Conservation (phyloP, 345 rosid genomes). For the Murraya paniculata region DNA sequence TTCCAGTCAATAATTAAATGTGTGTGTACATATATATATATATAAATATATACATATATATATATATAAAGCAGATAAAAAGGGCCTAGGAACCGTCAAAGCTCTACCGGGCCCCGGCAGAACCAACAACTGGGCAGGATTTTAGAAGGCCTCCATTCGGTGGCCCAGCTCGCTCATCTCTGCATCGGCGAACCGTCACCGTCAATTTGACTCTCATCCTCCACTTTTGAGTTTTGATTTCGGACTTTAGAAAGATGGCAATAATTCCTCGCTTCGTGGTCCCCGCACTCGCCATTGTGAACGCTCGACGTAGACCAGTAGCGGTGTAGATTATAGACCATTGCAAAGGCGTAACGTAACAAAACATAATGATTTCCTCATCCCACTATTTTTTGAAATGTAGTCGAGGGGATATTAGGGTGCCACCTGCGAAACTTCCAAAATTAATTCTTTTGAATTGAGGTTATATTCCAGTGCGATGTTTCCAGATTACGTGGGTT, state of each 20-base stretch:
- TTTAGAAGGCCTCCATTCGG: not conserved
- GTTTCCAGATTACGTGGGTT: not conserved
- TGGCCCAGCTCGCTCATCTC: not conserved
- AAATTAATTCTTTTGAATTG: not conserved
- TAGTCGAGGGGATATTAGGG: not conserved
- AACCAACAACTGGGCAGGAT: not conserved
- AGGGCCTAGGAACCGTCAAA: not conserved
- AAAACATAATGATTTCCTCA: not conserved
- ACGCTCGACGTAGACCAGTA: not conserved
- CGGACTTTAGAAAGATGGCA: not conserved
- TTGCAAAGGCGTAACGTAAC: too few relatives aligned
- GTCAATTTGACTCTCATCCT: not conserved
- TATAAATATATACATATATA: too few relatives aligned
- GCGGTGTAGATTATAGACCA: not conserved
- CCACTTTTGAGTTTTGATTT: not conserved
- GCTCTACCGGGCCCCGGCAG: not conserved
- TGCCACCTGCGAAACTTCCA: conserved; percentile 11
- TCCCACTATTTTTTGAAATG: not conserved
- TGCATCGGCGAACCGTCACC: not conserved
- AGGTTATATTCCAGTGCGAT: not conserved
- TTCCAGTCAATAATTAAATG: too few relatives aligned
- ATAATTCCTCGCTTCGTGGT: not conserved
- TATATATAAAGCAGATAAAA: too few relatives aligned
- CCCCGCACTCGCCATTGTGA: not conserved
- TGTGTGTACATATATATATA: too few relatives aligned